A percentile compares a stretch with the other conserved stretches of the same genome.
Evolutionary conservation across 2,329 filamentous ascomycete genomes (phyloP).

Genomic region (Ramichloridium luteum): DNA sequence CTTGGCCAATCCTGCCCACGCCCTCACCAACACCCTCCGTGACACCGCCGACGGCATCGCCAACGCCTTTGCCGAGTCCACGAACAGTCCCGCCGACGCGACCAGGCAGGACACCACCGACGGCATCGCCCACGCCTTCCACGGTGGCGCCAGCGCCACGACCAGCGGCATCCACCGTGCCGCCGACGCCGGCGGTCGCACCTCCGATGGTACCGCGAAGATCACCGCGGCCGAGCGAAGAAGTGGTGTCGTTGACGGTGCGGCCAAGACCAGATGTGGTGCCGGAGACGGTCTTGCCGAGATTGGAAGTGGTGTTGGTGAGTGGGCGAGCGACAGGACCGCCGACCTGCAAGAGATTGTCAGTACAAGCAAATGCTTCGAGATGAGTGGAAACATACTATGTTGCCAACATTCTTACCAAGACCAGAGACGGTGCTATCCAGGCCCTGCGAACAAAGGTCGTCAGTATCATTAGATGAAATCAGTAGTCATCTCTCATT

Average conservation of each 20-base stretch:
- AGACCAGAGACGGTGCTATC: conserved; percentile 16
- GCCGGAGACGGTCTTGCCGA: conserved; percentile 31
- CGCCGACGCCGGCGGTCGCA: conserved; percentile 21
- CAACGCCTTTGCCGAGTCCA: conserved; percentile 31
- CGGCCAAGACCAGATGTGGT: conserved; percentile 31
- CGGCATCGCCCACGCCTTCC: conserved; percentile 6
- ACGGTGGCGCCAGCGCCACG: not conserved
- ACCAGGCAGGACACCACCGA: conserved; percentile 26
- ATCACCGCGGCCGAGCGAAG: conserved; percentile 32
- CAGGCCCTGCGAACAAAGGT: conserved; percentile 9
- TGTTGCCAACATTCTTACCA: conserved; percentile 12
- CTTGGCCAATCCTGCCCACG: conserved; percentile 33
- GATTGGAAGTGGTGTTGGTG: conserved; percentile 28
- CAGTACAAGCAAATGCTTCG: conserved; percentile 4
- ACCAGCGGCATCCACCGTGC: not conserved
- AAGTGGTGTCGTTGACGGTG: conserved; percentile 33
- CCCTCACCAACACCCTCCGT: conserved; percentile 32
- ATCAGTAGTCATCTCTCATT: no score
- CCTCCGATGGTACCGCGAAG: conserved; percentile 28
- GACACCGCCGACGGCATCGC: conserved; percentile 28
- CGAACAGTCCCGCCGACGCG: conserved; percentile 31
- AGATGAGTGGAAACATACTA: no score
- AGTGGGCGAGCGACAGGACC: conserved; percentile 6
- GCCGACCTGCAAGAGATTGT: conserved; percentile 4
- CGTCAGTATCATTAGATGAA: conserved; percentile 1